Percentiles rank a stretch among this genome's conserved stretches.
Evolutionary conservation across 768 basidiomycete species (phyloP).

Genomic region (Amanita rubescens): DNA sequence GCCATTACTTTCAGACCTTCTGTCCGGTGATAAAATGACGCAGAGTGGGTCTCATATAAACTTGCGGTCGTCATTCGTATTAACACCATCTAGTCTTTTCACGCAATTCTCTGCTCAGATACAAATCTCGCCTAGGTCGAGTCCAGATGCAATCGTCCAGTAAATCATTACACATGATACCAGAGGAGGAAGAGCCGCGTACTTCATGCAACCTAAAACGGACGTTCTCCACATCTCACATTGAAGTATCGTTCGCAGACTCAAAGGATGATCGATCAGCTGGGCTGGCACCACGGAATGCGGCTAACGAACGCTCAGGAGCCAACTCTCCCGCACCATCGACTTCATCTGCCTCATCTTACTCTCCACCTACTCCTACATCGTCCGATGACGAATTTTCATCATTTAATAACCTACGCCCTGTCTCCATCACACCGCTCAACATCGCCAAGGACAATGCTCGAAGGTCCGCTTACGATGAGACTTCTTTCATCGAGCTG

Average conservation of each 20-base stretch:
- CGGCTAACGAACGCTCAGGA: slow-evolving; percentile 21
- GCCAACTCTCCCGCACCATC: slow-evolving; percentile 30
- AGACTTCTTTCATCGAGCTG: slow-evolving; percentile 14
- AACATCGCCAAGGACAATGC: slow-evolving; percentile 38
- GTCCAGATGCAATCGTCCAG: slow-evolving; percentile 13
- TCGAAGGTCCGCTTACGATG: slow-evolving; percentile 9
- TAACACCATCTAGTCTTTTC: slow-evolving; percentile 22
- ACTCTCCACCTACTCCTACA: slow-evolving; percentile 29
- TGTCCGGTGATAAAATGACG: slow-evolving; percentile 6
- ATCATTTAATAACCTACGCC: slow-evolving; percentile 33
- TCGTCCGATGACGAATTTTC: slow-evolving; percentile 50
- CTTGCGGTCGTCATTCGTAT: not conserved
- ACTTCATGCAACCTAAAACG: slow-evolving; percentile 8
- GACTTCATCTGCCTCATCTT: slow-evolving; percentile 32
- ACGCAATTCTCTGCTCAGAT: slow-evolving; percentile 21
- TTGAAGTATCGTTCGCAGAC: slow-evolving; percentile 19
- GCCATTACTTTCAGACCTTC: slow-evolving; percentile 14
- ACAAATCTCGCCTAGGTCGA: slow-evolving; percentile 22
- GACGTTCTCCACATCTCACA: slow-evolving; percentile 22
- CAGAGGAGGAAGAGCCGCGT: slow-evolving; percentile 24
- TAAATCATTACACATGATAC: slow-evolving; percentile 23
- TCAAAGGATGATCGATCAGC: slow-evolving; percentile 19
- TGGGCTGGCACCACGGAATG: slow-evolving; percentile 18
- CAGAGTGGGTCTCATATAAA: slow-evolving; percentile 19
- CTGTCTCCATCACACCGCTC: slow-evolving; percentile 42